phyloP scores from a whole-genome alignment of 2,329 filamentous ascomycete genomes.

The Metarhizium robertsii region DNA sequence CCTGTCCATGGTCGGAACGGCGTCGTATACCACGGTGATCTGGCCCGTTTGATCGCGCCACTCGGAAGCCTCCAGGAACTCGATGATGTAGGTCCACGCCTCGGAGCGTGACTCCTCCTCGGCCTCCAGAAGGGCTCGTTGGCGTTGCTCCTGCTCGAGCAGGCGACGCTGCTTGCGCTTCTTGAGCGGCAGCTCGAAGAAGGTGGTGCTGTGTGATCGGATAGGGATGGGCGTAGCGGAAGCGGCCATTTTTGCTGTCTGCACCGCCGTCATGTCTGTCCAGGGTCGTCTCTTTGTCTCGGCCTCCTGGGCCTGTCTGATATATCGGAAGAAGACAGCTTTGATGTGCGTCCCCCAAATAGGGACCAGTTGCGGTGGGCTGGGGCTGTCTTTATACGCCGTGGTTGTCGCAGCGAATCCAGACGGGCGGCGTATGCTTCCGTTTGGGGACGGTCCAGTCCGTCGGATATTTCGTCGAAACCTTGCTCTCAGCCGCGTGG shows the following conservation, averaged over 20 bases:
- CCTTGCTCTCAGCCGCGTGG: neutral
- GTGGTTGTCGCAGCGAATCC: neutral
- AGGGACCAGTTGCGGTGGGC: neutral
- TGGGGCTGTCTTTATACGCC: neutral
- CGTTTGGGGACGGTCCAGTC: neutral
- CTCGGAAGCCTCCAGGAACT: conserved; percentile 18
- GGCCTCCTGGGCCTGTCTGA: neutral
- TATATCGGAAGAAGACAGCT: neutral
- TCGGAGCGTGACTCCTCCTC: conserved; percentile 20
- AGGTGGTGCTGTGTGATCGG: conserved; percentile 7
- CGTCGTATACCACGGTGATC: conserved; percentile 24
- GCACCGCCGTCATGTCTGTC: conserved; percentile 2
- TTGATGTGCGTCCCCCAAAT: neutral
- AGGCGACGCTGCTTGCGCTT: conserved; percentile 12
- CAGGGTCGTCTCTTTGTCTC: too few relatives aligned
- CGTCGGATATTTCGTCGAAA: neutral
- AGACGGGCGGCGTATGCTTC: neutral
- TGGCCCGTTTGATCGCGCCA: conserved; percentile 23
- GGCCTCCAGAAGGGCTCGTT: conserved; percentile 18
- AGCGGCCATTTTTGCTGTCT: conserved; percentile 6
- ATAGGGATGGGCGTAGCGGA: conserved; percentile 5
- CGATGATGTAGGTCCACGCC: conserved; percentile 22
- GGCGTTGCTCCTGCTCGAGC: conserved; percentile 10
- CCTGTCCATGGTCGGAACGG: conserved; percentile 23
- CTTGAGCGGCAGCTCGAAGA: conserved; percentile 15